Conservation (phyloP, 495 filamentous ascomycete species). For the Hapsidospora chrysogenum region DNA sequence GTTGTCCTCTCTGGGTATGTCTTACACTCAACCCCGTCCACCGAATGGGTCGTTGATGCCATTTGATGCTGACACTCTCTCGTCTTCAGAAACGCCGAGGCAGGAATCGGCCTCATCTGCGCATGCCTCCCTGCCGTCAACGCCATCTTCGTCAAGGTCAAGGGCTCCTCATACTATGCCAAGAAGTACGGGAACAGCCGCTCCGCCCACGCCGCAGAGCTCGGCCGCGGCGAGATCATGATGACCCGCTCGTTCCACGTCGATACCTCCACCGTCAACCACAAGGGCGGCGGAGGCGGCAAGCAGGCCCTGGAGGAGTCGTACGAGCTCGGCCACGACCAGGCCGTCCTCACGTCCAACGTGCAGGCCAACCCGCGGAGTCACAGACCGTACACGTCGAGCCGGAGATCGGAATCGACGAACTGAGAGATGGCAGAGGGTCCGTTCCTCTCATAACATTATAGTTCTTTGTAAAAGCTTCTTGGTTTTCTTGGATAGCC, state of each 20-base stretch:
- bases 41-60: neutral
- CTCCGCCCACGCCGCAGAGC: neutral
- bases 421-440: too few relatives aligned
- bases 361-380: neutral
- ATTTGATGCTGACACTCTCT: slow-evolving; percentile 5
- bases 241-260: slow-evolving; percentile 1
- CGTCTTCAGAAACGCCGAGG: slow-evolving; percentile 24
- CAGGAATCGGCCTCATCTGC: slow-evolving; percentile 29
- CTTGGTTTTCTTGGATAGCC: too few relatives aligned
- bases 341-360: neutral
- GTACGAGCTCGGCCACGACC: neutral
- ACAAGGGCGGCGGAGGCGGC: too few relatives aligned
- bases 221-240: neutral
- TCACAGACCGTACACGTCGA: too few relatives aligned
- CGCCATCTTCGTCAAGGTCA: neutral
- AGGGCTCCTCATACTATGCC: neutral
- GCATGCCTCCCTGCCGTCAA: slow-evolving; percentile 28
- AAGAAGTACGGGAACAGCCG: too few relatives aligned
- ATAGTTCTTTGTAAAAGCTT: too few relatives aligned
- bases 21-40: neutral
- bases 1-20: slow-evolving; percentile 30
- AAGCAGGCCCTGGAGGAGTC: neutral
- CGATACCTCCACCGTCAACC: neutral
- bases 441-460: too few relatives aligned
- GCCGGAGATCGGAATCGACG: too few relatives aligned